Evolutionary conservation across 805 yeast species (phyloP).

Genomic region (Cyberlindnera meyerae): DNA sequence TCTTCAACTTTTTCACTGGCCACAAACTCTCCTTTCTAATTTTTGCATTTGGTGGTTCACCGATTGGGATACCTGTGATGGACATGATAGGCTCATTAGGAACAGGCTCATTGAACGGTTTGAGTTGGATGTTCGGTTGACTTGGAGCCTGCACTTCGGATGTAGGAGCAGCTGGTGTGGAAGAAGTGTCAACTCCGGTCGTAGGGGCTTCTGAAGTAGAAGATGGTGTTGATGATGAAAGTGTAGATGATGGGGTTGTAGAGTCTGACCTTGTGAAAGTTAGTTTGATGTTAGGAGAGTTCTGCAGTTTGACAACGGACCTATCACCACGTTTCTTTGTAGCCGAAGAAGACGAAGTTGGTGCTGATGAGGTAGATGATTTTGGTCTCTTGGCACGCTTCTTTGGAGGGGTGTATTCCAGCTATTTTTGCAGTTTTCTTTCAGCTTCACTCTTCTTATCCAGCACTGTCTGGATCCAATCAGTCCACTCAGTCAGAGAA

Average conservation of each 20-base stretch:
- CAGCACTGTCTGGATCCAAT: slow-evolving; percentile 8
- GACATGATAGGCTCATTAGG: slow-evolving; percentile 49
- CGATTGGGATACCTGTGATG: slow-evolving; percentile 71
- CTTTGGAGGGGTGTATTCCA: slow-evolving; percentile 3
- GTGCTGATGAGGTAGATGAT: neutral
- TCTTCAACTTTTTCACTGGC: slow-evolving; percentile 34
- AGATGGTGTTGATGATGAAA: neutral
- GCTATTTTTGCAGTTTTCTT: slow-evolving; percentile 3
- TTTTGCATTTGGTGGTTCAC: slow-evolving; percentile 59
- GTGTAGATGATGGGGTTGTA: neutral
- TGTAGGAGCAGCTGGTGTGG: too few species aligned
- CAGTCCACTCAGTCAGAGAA: slow-evolving; percentile 5
- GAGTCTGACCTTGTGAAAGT: too few species aligned
- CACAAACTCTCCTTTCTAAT: slow-evolving; percentile 52
- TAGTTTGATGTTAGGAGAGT: too few species aligned
- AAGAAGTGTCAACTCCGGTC: too few species aligned
- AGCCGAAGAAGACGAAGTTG: neutral
- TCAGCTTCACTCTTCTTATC: slow-evolving; percentile 12
- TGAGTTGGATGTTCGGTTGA: neutral
- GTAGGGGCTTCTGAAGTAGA: too few species aligned
- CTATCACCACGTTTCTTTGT: neutral
- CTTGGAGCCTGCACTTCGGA: neutral
- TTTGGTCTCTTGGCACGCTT: neutral
- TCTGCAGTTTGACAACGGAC: too few species aligned
- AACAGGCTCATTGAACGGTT: slow-evolving; percentile 47